Conservation (phyloP, 768 basidiomycete species). For the Zangia roseola region DNA sequence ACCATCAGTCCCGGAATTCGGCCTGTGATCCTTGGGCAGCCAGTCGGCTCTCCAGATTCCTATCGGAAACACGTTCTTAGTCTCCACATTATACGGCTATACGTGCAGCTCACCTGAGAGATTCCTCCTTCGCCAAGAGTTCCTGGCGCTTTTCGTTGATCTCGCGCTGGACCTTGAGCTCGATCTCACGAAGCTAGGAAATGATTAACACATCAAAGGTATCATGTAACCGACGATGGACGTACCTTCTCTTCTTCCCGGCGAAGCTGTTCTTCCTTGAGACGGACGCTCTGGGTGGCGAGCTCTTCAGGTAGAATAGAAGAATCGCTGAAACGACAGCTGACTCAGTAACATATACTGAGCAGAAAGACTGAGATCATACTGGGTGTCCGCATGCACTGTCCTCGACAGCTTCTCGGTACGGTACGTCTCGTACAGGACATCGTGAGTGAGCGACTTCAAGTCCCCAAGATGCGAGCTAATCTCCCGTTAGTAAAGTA, state of each 20-base stretch:
- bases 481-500: constrained; percentile 11
- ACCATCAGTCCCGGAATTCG: constrained; percentile 69
- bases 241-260: constrained; percentile 92
- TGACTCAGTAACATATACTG: constrained; percentile 24
- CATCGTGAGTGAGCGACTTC: constrained; percentile 91
- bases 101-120: constrained; percentile 61
- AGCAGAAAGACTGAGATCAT: constrained; percentile 19
- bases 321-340: constrained; percentile 54
- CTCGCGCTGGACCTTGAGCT: constrained; percentile 96
- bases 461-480: constrained; percentile 94
- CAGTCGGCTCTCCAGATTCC: constrained; percentile 87
- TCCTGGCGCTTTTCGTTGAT: constrained; percentile 98
- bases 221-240: neutral
- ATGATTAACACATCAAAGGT: constrained; percentile 11
- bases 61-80: constrained; percentile 27
- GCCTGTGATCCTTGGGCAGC: constrained; percentile 84
- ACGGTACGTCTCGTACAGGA: constrained; percentile 95
- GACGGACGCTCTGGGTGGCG: constrained; percentile 92
- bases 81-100: neutral
- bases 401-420: constrained; percentile 95
- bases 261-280: constrained; percentile 98
- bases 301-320: constrained; percentile 96
- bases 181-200: constrained; percentile 87
- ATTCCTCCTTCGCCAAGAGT: constrained; percentile 93
- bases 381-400: constrained; percentile 78